phyloP scores from a whole-genome alignment of 352 stramenopile species.

The Phytophthora constricta region DNA sequence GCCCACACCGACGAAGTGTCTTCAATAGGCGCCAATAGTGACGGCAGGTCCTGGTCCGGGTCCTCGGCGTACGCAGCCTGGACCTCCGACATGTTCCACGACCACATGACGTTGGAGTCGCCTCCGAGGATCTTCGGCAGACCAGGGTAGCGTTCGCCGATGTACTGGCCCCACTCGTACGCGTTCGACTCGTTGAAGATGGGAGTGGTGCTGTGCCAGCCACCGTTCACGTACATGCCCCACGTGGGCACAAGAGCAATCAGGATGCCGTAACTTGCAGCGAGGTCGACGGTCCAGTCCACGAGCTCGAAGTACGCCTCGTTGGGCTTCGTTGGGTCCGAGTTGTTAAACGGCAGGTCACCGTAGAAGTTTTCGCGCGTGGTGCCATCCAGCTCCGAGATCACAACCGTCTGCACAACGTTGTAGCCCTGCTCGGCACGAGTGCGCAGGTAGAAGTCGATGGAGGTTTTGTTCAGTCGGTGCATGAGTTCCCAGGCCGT shows the following conservation, averaged over 20 bases:
- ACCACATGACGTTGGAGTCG: conserved; percentile 23
- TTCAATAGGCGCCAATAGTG: conserved; percentile 16
- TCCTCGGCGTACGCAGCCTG: conserved; percentile 14
- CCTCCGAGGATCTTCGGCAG: conserved; percentile 30
- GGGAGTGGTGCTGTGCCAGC: conserved; percentile 7
- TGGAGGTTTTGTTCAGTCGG: conserved; percentile 40
- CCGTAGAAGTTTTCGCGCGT: conserved; percentile 32
- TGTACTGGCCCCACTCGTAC: conserved; percentile 20
- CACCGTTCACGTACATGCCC: conserved; percentile 18
- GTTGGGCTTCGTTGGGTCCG: conserved; percentile 21
- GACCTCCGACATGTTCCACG: conserved; percentile 17
- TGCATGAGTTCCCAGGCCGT: conserved; percentile 34
- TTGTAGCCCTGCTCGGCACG: conserved; percentile 35
- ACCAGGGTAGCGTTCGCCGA: conserved; percentile 21
- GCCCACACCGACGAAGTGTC: conserved; percentile 31
- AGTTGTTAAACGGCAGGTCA: conserved; percentile 29
- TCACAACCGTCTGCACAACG: conserved; percentile 23
- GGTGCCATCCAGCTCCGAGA: conserved; percentile 25
- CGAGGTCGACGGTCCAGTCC: conserved; percentile 29
- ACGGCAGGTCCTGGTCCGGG: conserved; percentile 12
- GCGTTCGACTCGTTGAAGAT: conserved; percentile 27
- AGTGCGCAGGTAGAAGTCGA: conserved; percentile 32
- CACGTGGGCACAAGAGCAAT: conserved; percentile 21
- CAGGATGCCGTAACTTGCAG: conserved; percentile 36
- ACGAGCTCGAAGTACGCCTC: conserved; percentile 33